These are phyloP conservation scores for Trametes polyzona DNA, from an alignment of 1,284 basidiomycete genomes.

Conservation along the genomic window DNA sequence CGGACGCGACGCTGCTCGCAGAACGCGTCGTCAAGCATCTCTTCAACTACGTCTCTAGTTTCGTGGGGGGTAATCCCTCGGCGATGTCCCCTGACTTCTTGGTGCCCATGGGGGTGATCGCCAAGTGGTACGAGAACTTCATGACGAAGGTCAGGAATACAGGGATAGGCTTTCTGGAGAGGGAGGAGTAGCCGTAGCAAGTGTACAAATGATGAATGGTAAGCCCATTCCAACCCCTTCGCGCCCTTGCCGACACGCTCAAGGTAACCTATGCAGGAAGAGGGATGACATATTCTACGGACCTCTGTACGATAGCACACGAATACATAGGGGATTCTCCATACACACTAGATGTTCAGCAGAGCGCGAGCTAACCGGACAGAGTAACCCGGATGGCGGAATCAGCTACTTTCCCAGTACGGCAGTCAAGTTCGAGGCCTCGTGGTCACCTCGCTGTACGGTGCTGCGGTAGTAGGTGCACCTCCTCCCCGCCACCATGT, in stretches of 20 bases:
- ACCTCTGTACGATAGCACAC: too few relatives aligned
- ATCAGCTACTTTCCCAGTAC: too few relatives aligned
- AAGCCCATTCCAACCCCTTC: too few relatives aligned
- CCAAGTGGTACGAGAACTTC: constrained; percentile 85
- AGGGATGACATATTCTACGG: too few relatives aligned
- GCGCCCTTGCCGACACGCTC: too few relatives aligned
- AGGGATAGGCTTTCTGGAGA: constrained; percentile 78
- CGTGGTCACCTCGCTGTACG: neutral
- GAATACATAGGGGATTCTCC: too few relatives aligned
- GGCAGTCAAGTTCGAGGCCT: neutral
- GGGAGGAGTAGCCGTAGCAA: constrained; percentile 47
- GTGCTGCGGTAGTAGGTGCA: neutral
- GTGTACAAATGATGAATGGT: too few relatives aligned
- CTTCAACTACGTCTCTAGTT: constrained; percentile 85
- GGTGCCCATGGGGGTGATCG: constrained; percentile 77
- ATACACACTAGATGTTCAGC: too few relatives aligned
- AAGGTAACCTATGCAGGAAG: too few relatives aligned
- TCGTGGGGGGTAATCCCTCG: constrained; percentile 55
- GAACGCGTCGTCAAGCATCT: constrained; percentile 76
- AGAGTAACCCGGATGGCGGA: too few relatives aligned
- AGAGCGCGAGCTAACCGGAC: too few relatives aligned
- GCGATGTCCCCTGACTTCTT: constrained; percentile 61
- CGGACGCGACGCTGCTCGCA: constrained; percentile 51
- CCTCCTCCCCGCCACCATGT: too few relatives aligned
- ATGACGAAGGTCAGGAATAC: constrained; percentile 71